Conservation (phyloP, 495 filamentous ascomycete species). For the Talaromyces adpressus region DNA sequence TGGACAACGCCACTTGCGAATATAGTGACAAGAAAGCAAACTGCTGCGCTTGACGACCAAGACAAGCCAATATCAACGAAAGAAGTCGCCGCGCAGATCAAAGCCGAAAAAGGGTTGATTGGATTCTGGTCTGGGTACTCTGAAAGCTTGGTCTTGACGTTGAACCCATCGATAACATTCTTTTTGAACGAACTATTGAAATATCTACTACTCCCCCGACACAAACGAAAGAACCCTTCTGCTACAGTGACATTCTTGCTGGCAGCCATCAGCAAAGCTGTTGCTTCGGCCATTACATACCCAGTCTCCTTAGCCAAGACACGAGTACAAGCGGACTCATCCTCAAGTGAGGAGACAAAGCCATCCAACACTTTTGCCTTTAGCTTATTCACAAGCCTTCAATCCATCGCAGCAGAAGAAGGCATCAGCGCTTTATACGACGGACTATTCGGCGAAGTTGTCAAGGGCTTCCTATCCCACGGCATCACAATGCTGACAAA, state of each 20-base stretch:
- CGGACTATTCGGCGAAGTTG: conserved; percentile 66
- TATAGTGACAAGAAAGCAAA: conserved; percentile 78
- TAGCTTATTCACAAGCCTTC: conserved; percentile 44
- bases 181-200: conserved; percentile 70
- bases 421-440: conserved; percentile 68
- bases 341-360: conserved; percentile 9
- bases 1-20: conserved; percentile 80
- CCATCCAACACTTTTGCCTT: background rate
- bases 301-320: conserved; percentile 81
- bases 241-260: conserved; percentile 58
- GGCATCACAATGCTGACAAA: conserved; percentile 89
- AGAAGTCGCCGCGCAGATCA: conserved; percentile 58
- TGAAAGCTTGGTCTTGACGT: conserved; percentile 67
- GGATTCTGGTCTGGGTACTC: conserved; percentile 93
- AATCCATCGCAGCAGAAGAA: conserved; percentile 56
- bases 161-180: conserved; percentile 85
- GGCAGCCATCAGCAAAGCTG: conserved; percentile 73
- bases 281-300: conserved; percentile 76
- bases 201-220: conserved; percentile 43
- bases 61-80: conserved; percentile 29
- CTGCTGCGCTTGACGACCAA: conserved; percentile 41
- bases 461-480: conserved; percentile 82
- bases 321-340: conserved; percentile 52
- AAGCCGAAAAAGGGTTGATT: conserved; percentile 59
- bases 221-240: conserved; percentile 45